phyloP scores from a whole-genome alignment of 2,329 filamentous ascomycete genomes.

The Fusarium penzigii region DNA sequence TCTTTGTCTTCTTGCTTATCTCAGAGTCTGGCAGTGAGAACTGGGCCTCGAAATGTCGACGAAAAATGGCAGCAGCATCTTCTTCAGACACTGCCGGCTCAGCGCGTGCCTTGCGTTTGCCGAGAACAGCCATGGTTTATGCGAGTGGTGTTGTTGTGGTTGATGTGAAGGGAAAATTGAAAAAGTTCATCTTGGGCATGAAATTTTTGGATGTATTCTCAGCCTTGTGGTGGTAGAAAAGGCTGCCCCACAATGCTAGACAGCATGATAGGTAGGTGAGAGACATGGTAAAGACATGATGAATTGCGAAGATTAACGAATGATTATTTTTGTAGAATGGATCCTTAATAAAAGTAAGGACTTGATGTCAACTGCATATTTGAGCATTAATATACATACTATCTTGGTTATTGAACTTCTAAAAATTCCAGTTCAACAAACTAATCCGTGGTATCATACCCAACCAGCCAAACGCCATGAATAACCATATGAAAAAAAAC shows the following conservation, averaged over 20 bases:
- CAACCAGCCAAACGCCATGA: constrained; percentile 20
- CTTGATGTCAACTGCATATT: too few species aligned
- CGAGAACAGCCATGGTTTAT: constrained; percentile 41
- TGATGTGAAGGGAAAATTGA: neutral
- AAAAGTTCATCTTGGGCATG: neutral
- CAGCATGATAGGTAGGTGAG: neutral
- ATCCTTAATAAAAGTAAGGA: neutral
- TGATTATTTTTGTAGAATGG: neutral
- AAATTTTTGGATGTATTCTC: constrained; percentile 23
- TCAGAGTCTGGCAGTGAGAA: constrained; percentile 62
- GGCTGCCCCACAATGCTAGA: constrained; percentile 27
- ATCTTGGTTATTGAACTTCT: neutral
- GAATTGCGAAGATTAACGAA: neutral
- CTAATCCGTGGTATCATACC: constrained; percentile 30
- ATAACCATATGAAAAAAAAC: neutral
- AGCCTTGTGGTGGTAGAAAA: constrained; percentile 26
- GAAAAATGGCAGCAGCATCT: constrained; percentile 73
- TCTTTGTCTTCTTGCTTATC: constrained; percentile 8
- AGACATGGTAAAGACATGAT: neutral
- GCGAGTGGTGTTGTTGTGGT: constrained; percentile 20
- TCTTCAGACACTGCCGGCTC: constrained; percentile 39
- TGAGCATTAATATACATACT: neutral
- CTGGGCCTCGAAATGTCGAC: constrained; percentile 82
- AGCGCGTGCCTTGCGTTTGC: constrained; percentile 49
- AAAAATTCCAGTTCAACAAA: neutral